A percentile compares a stretch with the other conserved stretches of the same genome.
Evolutionary conservation across 768 basidiomycete species (phyloP).

Genomic region (Lactarius pseudohatsudake): DNA sequence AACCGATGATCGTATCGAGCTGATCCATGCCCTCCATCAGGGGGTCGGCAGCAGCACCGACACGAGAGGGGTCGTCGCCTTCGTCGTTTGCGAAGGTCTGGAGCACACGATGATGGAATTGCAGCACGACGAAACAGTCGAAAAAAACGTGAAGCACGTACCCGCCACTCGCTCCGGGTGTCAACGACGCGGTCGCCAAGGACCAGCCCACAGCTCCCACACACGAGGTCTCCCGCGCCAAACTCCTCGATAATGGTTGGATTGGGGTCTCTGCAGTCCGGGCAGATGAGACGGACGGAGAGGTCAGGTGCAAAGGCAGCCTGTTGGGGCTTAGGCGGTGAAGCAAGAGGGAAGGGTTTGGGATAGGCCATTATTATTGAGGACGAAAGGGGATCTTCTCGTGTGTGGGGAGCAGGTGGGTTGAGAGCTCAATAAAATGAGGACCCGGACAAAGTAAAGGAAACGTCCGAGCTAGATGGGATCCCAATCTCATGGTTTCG

Average conservation of each 20-base stretch:
- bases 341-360: constrained; percentile 76
- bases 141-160: constrained; percentile 45
- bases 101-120: too few species aligned
- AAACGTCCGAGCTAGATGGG: constrained; percentile 5
- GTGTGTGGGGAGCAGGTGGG: constrained; percentile 6
- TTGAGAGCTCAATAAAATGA: background rate
- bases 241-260: constrained; percentile 98
- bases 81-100: too few species aligned
- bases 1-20: too few species aligned
- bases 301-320: constrained; percentile 78
- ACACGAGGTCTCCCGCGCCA: constrained; percentile 95
- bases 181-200: constrained; percentile 96
- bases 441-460: constrained; percentile 1
- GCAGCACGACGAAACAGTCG: too few species aligned
- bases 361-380: constrained; percentile 29
- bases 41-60: too few species aligned
- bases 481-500: background rate
- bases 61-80: too few species aligned
- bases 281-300: constrained; percentile 88
- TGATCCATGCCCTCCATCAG: too few species aligned
- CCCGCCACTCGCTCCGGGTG: constrained; percentile 97
- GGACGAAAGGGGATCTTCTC: background rate
- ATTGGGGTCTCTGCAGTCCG: constrained; percentile 91
- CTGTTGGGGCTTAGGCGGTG: constrained; percentile 53
- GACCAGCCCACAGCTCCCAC: constrained; percentile 90